A percentile compares a stretch with the other conserved stretches of the same genome.
Evolutionary conservation across 345 rosid species (phyloP).

Genomic region (Aquilaria malaccensis): DNA sequence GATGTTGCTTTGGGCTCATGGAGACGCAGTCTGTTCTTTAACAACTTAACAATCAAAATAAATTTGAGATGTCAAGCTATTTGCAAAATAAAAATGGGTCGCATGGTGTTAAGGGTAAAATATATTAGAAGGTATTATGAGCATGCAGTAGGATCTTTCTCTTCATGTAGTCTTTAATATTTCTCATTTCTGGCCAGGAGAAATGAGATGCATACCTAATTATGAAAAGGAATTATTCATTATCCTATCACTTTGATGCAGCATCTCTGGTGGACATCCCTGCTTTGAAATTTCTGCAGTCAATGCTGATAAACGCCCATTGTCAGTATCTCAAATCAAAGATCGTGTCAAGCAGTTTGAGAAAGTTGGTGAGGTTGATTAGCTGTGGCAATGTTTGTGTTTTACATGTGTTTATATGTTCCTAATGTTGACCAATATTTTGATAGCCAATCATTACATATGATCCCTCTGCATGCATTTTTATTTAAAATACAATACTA

Average conservation of each 20-base stretch:
- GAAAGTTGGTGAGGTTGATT: conserved; percentile 51
- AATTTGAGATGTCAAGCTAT: not conserved
- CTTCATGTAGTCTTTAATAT: too few species aligned
- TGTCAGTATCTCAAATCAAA: conserved; percentile 59
- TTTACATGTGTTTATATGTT: not conserved
- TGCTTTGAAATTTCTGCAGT: conserved; percentile 89
- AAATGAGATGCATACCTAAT: too few species aligned
- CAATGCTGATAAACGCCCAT: conserved; percentile 92
- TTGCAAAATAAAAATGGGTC: not conserved
- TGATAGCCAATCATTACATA: not conserved
- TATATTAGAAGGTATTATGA: not conserved
- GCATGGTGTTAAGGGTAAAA: not conserved
- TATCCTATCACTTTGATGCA: conserved; percentile 26
- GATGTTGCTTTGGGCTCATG: too few species aligned
- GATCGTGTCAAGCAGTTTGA: conserved; percentile 74
- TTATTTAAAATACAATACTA: not conserved
- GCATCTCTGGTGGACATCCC: conserved; percentile 66
- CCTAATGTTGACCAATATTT: conserved; percentile 4
- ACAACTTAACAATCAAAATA: not conserved
- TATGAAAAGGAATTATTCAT: not conserved
- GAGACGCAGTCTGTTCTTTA: too few species aligned
- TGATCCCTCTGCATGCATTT: not conserved
- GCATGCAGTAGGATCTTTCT: not conserved
- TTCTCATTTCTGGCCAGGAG: too few species aligned
- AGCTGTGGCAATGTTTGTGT: conserved; percentile 1